Evolutionary conservation across 306 rosid genomes (phyloP), one percentile per base, ranked within the genome.

Genomic region (Vicia sativa): DNA sequence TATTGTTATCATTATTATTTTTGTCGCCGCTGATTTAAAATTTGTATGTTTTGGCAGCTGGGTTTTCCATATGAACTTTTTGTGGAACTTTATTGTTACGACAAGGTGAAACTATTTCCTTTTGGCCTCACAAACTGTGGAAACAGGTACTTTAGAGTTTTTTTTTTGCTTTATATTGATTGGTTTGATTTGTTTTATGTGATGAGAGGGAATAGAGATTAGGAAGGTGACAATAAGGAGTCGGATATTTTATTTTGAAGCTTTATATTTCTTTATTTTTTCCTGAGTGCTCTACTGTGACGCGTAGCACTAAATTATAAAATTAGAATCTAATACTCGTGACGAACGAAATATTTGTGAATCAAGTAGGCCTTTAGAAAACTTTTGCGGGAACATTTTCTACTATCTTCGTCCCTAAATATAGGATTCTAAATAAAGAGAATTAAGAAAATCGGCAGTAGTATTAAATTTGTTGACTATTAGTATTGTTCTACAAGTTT

Each of bases 51-150:
- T 48, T 82, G 72, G 68, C 88, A 89, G 96, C 55, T 77, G 68
- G 77, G 76, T 57, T 86, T 89, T 75, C 88, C 92, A 10, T 89
- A 84, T 62, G 87, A 86, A 44, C 74, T 82, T 55, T 89, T 86
- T 42, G 62, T 50, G 73, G 82, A 86, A 52, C 87, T 89, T 48
- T 89, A 86, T 77, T 77, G 85, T 61, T 57, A 61, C 74, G 79
- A 89, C 79, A 82, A 77, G 80, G 74, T 77, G 83, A 82, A 82
- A 50, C 82, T 84, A 62, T 71, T 48, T 43, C 92, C 92, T 43
- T 89, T 89, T 73, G 96, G 96, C 75, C 90, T 89, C 42, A 68
- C 74, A 67, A 89, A 89, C 75, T 84, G 87, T 72, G 96, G 96
- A 55, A 89, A 89, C 85, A 89, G 92, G 96, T 89, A 79, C 72